Base-by-base conservation (phyloP, 2,329 filamentous ascomycete genomes). In the Curvularia eragrostidis region DNA sequence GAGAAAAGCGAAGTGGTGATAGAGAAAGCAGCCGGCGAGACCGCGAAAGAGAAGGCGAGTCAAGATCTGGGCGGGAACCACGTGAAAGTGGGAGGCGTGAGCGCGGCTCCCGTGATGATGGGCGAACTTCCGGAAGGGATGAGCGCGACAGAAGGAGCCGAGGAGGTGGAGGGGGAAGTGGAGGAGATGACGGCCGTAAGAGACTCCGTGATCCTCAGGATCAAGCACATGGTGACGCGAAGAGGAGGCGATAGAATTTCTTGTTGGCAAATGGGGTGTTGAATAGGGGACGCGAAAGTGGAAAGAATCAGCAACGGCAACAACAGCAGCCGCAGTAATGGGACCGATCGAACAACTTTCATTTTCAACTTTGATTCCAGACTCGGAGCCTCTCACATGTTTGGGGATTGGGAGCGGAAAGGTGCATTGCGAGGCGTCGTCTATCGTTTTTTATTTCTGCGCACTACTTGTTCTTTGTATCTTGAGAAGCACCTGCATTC, bases 1-100 rank as follows among this genome's bases (percentile, higher is more conserved):
- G 71, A 15, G 72, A 74, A 6, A 67, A 68, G 61, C 69, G 66
- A 55, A 69, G 63, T 32, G 58, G 58, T 21, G 72, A 69, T 12
- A 54, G 65, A 44, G 68, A 67, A 54, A 60, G 58, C 26, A 68
- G 67, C 32, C 57, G 64, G 46, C 62, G 68, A 48, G 54, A 57
- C 2, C 50, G 50, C 21, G 50, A 52, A 44, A 19, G 50, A 49
- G 67, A 68, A 54, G 59, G 47, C 19, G 63, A 64, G 41, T 54
- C 64, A 1, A 43, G 54, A 7, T 52, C 47, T 23, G 58, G 54
- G 21, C 62, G 61, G 8, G 65, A 68, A 47, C 41, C 61, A 21
- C 66, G 67, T 9, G 67, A 69, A 8, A 56, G 59, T 38, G 59
- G 65, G 49, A 62, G 67, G 62, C 66, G 63, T 26, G 66, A 70